Evolutionary conservation across 2,329 filamentous ascomycete species (phyloP), one percentile per base, ranked within the genome.

Genomic region (Aspergillus phoenicis): DNA sequence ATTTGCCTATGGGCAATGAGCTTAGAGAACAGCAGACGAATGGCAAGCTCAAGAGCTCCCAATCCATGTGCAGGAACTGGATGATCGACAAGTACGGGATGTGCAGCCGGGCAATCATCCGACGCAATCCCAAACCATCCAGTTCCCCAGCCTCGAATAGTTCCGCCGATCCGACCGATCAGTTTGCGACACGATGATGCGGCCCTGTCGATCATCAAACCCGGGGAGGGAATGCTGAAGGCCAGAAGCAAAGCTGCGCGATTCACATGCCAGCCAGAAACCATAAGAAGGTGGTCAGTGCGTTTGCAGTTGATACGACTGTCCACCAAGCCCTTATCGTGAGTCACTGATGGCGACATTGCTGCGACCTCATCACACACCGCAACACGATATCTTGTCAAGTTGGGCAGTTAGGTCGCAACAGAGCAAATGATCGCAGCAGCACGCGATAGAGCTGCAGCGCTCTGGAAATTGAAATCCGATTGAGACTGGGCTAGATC

Each of bases 391-490:
- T 20, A 13, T 36, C 33, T 13, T 36, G 41, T 22, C 41, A 10
- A 45, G 41, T 13, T 24, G n/a, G 17, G 41, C 20, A 45, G 24
- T 15, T 3, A 20, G 41, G 41, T 45, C 10, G 41, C 20, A 13
- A 45, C 20, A 10, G n/a, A 36, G 39, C n/a, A 8, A 20, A 24
- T 45, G 41, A 24, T 20, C 24, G 41, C 20, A 45, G n/a, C 41
- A 45, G 41, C 41, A 45, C 8, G 39, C 39, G 8, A 22, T 45
- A 22, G 10, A 20, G 8, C 28, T 22, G 41, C 20, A 13, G 8
- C 41, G 8, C 22, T 22, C 22, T 30, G 52, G 52, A 55, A 55
- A 45, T 22, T n/a, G 41, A 43, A 43, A 43, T 55, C 52, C 52
- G 52, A 45, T 15, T 13, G 20, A 15, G 11, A 36, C 33, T 43